Conservation (phyloP, 179 eudicot species). For the Patellifolia procumbens region DNA sequence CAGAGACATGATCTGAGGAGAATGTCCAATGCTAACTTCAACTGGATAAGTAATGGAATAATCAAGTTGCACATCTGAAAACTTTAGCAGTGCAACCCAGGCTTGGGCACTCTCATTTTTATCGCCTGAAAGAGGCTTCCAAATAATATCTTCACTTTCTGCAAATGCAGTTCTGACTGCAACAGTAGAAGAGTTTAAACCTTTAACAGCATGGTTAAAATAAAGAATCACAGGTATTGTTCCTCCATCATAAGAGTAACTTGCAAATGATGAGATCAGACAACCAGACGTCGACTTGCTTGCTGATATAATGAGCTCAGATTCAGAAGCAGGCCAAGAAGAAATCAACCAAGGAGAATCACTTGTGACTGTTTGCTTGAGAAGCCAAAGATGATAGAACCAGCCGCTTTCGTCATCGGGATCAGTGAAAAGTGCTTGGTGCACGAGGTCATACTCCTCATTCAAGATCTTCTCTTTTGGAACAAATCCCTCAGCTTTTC, state of each 20-base stretch:
- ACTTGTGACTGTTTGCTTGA: conserved; percentile 62
- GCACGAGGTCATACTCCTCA: conserved; percentile 79
- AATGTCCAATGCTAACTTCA: conserved; percentile 51
- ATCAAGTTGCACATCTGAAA: conserved; percentile 39
- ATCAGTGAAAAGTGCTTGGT: conserved; percentile 86
- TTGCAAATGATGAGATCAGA: conserved; percentile 27
- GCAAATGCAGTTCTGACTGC: conserved; percentile 44
- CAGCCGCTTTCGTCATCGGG: conserved; percentile 98
- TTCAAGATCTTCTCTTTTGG: conserved; percentile 64
- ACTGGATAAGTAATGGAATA: conserved; percentile 41
- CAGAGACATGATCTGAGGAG: conserved; percentile 49
- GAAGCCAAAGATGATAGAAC: conserved; percentile 97
- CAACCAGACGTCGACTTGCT: conserved; percentile 30
- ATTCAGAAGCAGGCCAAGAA: conserved; percentile 71
- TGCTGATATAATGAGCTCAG: conserved; percentile 39
- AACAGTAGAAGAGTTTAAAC: conserved; percentile 61
- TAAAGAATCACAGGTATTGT: conserved; percentile 61
- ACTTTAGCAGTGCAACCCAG: conserved; percentile 62
- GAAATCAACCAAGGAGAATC: conserved; percentile 56
- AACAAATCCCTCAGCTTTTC: conserved; percentile 52
- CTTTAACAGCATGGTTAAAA: conserved; percentile 71
- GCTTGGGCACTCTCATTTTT: conserved; percentile 46
- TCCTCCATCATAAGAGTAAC: conserved; percentile 28
- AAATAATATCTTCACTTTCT: conserved; percentile 39
- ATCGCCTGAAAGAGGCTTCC: conserved; percentile 64